A percentile compares a stretch with the other conserved stretches of the same genome.
Conservation (phyloP, 1,139 yeast genomes). For the Pichia sp. region DNA sequence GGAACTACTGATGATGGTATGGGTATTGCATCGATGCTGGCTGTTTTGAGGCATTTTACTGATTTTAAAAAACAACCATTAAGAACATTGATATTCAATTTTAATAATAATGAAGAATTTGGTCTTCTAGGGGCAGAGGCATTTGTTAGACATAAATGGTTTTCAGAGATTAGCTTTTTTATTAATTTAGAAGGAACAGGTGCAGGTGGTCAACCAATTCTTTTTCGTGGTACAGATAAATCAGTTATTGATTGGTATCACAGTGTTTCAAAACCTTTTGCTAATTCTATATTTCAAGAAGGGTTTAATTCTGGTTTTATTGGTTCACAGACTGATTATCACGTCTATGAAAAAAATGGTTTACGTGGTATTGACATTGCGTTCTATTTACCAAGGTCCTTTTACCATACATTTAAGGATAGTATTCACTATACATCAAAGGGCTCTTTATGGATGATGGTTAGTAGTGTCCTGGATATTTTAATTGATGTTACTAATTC, state of each 20-base stretch:
- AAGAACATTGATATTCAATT: conserved; percentile 72
- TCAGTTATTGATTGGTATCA: conserved; percentile 58
- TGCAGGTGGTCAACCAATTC: conserved; percentile 74
- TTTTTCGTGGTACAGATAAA: conserved; percentile 78
- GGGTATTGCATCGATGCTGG: conserved; percentile 82
- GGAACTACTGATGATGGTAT: conserved; percentile 94
- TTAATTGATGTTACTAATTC: conserved; percentile 34
- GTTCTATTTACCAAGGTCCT: conserved; percentile 67
- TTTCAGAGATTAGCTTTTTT: conserved; percentile 53
- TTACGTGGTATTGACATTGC: conserved; percentile 80
- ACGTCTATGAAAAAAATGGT: conserved; percentile 60
- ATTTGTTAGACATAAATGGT: conserved; percentile 74
- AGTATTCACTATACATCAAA: conserved; percentile 57
- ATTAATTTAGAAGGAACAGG: conserved; percentile 95
- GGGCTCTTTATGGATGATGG: conserved; percentile 78
- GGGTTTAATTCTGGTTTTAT: conserved; percentile 72
- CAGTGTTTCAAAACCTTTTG: conserved; percentile 55
- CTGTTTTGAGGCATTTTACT: conserved; percentile 48
- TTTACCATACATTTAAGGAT: conserved; percentile 77
- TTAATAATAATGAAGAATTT: conserved; percentile 87
- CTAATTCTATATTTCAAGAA: conserved; percentile 71
- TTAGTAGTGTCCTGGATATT: conserved; percentile 61
- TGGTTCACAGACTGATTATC: conserved; percentile 80
- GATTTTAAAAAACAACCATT: conserved; percentile 46
- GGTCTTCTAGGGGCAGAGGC: conserved; percentile 81